Evolutionary conservation across 169 alveolate species (phyloP).

Genomic region (Cryptosporidium muris): DNA sequence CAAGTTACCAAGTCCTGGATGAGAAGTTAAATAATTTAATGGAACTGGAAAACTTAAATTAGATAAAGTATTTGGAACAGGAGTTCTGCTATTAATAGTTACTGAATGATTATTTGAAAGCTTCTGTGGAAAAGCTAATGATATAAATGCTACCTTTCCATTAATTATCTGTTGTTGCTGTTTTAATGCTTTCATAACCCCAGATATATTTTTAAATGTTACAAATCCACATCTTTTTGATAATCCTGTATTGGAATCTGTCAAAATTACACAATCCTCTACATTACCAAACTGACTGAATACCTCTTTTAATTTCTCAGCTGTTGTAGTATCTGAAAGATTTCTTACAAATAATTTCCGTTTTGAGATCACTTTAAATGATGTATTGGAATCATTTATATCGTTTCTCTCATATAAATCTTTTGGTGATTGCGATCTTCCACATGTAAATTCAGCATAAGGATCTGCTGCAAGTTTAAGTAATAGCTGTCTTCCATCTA

Average conservation of each 20-base stretch:
- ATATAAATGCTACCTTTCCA: conserved; percentile 78
- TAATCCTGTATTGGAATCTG: conserved; percentile 75
- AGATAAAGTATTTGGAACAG: neutral
- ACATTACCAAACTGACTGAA: conserved; percentile 77
- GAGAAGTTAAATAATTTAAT: conserved; percentile 2
- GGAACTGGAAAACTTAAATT: conserved; percentile 10
- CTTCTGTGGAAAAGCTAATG: conserved; percentile 76
- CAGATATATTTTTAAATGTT: conserved; percentile 74
- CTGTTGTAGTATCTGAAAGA: conserved; percentile 77
- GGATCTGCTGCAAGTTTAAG: conserved; percentile 79
- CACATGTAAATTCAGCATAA: conserved; percentile 50
- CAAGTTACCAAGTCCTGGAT: too few species aligned
- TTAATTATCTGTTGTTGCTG: conserved; percentile 79
- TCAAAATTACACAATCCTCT: conserved; percentile 79
- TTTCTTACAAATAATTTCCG: conserved; percentile 80
- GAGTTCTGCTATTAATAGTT: conserved; percentile 17
- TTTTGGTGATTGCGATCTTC: conserved; percentile 38
- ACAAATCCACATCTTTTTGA: conserved; percentile 80
- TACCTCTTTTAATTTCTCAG: conserved; percentile 71
- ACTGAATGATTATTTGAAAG: conserved; percentile 5
- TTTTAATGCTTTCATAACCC: conserved; percentile 79
- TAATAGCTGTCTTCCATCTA: conserved; percentile 76
- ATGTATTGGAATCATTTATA: conserved; percentile 64
- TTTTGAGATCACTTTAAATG: conserved; percentile 36
- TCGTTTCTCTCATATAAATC: conserved; percentile 4